Percentiles rank a stretch among this genome's conserved stretches.
Conservation (phyloP, 2,329 filamentous ascomycete species). For the Neopestalotiopsis sp. region DNA sequence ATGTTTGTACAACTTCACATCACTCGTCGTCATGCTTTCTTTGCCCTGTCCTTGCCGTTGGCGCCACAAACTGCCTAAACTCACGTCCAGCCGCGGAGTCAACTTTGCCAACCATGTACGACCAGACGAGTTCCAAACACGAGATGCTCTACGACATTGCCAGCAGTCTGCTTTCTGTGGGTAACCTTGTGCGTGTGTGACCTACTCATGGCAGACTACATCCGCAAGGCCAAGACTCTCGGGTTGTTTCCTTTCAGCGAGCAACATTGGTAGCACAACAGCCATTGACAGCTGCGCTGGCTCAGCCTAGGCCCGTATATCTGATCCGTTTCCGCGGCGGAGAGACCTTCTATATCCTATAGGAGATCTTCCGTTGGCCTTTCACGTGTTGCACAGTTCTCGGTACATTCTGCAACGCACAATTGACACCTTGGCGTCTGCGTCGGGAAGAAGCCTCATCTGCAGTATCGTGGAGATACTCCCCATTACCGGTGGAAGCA, state of each 20-base stretch:
- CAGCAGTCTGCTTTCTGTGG: constrained; percentile 7
- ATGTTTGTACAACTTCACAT: not conserved
- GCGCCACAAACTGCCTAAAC: not conserved
- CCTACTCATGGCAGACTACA: not conserved
- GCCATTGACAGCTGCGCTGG: not conserved
- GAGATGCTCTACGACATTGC: constrained; percentile 8
- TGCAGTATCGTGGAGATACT: not conserved
- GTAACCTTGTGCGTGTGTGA: constrained; percentile 18
- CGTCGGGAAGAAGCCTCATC: constrained; percentile 2
- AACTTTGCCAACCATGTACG: not conserved
- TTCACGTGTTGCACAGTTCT: not conserved
- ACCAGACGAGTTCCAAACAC: constrained; percentile 12
- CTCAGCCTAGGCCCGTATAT: not conserved
- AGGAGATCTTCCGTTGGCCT: not conserved
- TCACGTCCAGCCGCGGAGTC: not conserved
- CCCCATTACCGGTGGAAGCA: not conserved
- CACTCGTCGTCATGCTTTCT: not conserved
- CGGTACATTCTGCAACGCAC: constrained; percentile 1
- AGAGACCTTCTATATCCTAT: not conserved
- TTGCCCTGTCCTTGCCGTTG: not conserved
- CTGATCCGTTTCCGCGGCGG: not conserved
- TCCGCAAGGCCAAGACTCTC: not conserved
- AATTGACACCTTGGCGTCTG: not conserved
- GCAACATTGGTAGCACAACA: not conserved
- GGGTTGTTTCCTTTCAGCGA: not conserved